Base-by-base conservation (phyloP, 441 rosid genomes). In the Manihot esculenta region DNA sequence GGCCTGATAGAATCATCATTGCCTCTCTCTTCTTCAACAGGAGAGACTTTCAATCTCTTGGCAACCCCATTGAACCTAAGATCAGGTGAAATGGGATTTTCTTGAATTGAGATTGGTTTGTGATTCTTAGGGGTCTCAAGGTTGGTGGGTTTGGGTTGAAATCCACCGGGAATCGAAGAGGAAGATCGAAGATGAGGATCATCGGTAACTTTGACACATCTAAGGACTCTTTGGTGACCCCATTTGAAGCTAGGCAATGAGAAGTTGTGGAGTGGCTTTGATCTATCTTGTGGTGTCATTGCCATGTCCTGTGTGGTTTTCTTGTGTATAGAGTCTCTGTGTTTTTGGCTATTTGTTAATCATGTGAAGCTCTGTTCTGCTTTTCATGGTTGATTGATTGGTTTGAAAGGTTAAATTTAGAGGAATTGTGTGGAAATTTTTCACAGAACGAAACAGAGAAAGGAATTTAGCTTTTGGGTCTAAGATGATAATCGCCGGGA, bases 251-350 rank as follows among this genome's bases (percentile, higher is more conserved):
- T 72, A 42, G 91, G 91, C 47, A 85, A 80, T 60, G 85, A 76
- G 83, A 85, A 85, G 85, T 84, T 84, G 53, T 85, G 89, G 24
- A 87, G 88, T 49, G 81, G 85, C 62, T 85, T 87, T 55, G 91
- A 82, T 84, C 83, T 81, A 41, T 77, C 84, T 18, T 82, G 84
- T 8, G 79, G 47, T 18, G 72, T 63, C 54, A 54, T 82, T 0
- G 78, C 79, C 74, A 62, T 66, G 23, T 44, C 18, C 15, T 4
- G n/a, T 68, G 33, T 42, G 10, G 9, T 18, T 27, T 30, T 24
- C 27, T 1, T 42, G 49, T 42, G 13, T 42, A 47, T 24, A 20
- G 62, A 23, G 68, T 48, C 24, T 47, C n/a, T 30, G 64, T 33
- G 7, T 17, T 3, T 17, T 35, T 35, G 41, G 64, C 26, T 59